Evolutionary conservation across 1,139 yeast genomes (phyloP).

Genomic region (Geotrichum aggregatum): DNA sequence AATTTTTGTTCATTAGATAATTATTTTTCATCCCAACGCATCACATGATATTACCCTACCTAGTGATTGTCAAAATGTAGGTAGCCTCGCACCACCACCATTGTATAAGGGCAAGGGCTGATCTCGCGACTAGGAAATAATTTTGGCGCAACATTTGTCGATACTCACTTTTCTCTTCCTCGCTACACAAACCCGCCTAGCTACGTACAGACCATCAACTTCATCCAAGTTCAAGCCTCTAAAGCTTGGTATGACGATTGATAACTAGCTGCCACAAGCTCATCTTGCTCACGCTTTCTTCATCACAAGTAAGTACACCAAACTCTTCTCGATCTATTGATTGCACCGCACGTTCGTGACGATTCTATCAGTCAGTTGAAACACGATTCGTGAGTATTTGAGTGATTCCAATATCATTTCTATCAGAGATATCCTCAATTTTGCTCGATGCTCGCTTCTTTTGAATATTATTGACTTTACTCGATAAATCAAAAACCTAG

Average conservation of each 20-base stretch:
- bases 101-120: conserved; percentile 1
- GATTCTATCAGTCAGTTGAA: too few species aligned
- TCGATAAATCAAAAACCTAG: too few species aligned
- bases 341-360: too few species aligned
- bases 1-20: background rate
- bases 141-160: background rate
- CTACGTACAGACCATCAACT: background rate
- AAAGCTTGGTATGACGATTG: background rate
- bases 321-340: background rate
- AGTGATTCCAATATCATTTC: too few species aligned
- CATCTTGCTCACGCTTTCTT: background rate
- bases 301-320: background rate
- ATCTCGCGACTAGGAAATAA: background rate
- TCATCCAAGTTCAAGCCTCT: background rate
- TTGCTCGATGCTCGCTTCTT: too few species aligned
- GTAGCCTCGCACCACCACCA: background rate
- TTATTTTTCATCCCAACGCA: background rate
- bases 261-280: background rate
- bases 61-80: too few species aligned
- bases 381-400: too few species aligned
- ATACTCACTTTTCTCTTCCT: background rate
- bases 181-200: background rate
- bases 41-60: conserved; percentile 1
- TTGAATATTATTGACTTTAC: too few species aligned
- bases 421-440: too few species aligned